These are phyloP conservation scores for Dunaliella sp. DNA, from an alignment of 139 green algal genomes.

Conservation along the genomic window DNA sequence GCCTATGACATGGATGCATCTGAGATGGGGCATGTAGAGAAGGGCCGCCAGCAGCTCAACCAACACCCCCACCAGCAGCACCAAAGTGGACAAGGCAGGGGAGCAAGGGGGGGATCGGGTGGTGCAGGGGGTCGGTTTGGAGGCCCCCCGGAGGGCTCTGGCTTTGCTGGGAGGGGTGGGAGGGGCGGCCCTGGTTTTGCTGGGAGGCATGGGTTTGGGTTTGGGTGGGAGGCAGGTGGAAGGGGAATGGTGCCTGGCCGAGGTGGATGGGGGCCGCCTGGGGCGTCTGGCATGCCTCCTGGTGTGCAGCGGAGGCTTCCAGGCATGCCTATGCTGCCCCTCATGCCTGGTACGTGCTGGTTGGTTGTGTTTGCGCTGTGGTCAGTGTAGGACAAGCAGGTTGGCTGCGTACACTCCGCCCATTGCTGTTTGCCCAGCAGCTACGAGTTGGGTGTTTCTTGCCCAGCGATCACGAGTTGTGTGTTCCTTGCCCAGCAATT, in stretches of 20 bases:
- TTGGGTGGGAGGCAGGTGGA: not conserved
- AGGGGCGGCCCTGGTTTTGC: not conserved
- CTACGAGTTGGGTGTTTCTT: too few relatives aligned
- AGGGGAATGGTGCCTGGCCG: too few relatives aligned
- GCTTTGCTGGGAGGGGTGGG: not conserved
- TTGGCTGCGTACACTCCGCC: too few relatives aligned
- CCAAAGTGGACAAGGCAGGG: not conserved
- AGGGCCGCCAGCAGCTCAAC: not conserved
- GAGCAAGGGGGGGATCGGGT: too few relatives aligned
- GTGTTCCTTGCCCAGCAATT: too few relatives aligned
- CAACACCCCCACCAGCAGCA: not conserved
- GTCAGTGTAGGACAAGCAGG: too few relatives aligned
- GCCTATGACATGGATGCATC: not conserved
- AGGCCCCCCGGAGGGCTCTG: not conserved
- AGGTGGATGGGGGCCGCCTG: too few relatives aligned
- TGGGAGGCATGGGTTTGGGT: not conserved
- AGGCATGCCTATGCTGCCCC: not conserved
- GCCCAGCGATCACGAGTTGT: too few relatives aligned
- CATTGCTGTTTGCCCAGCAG: too few relatives aligned
- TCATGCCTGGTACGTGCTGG: not conserved
- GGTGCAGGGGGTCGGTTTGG: not conserved
- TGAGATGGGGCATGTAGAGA: not conserved
- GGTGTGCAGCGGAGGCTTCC: not conserved
- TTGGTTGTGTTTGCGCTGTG: too few relatives aligned
- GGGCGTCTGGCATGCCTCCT: not conserved